Evolutionary conservation across 352 stramenopile genomes (phyloP).

Genomic region (Phytophthora pseudosyringae): DNA sequence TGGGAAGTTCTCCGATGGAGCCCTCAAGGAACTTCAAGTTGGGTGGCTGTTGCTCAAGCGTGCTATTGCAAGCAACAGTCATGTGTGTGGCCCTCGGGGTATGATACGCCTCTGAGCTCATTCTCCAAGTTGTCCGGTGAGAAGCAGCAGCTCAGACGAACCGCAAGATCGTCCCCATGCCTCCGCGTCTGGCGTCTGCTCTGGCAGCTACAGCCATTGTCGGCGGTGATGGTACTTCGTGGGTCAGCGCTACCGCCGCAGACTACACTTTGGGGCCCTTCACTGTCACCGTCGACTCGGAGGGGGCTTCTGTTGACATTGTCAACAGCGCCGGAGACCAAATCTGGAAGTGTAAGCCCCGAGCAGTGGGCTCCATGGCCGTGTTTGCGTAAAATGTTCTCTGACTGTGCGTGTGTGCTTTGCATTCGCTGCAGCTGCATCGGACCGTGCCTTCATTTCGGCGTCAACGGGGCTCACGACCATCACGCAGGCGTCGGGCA

Average conservation of each 20-base stretch:
- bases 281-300: slow-evolving; percentile 17
- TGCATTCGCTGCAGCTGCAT: slow-evolving; percentile 14
- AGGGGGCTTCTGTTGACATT: slow-evolving; percentile 17
- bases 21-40: too few relatives aligned
- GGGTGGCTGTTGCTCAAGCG: not conserved
- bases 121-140: slow-evolving; percentile 20
- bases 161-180: slow-evolving; percentile 11
- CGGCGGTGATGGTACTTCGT: not conserved
- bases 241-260: not conserved
- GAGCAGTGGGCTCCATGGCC: not conserved
- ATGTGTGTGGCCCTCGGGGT: not conserved
- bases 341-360: slow-evolving; percentile 33
- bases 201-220: slow-evolving; percentile 10
- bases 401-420: not conserved
- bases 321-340: slow-evolving; percentile 31
- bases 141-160: slow-evolving; percentile 14
- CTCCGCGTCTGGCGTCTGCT: slow-evolving; percentile 6
- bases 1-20: too few relatives aligned
- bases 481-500: slow-evolving; percentile 34
- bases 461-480: slow-evolving; percentile 29
- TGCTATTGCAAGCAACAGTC: slow-evolving; percentile 5
- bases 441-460: slow-evolving; percentile 33
- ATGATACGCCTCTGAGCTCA: slow-evolving; percentile 1
- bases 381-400: not conserved
- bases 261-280: slow-evolving; percentile 29